Evolutionary conservation across 1,139 yeast species (phyloP), one percentile per base, ranked within the genome.

Genomic region (Lodderomyces jiufengensis): DNA sequence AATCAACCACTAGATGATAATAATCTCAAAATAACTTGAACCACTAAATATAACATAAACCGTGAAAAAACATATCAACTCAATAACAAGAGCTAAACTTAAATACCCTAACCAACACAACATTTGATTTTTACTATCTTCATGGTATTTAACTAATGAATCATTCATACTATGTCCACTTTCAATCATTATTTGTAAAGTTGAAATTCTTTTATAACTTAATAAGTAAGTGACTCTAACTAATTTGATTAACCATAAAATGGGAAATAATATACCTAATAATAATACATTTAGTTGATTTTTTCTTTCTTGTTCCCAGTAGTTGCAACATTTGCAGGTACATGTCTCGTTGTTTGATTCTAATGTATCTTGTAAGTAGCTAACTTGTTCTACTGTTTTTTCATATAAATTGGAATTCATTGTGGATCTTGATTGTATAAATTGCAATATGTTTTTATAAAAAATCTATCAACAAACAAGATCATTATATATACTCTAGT

Each of bases 261-360:
- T 29, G 3, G 67, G 66, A 18, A 51, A 39, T 2, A 52, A 3
- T 0, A 51, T 10, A 0, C 64, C 64, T 37, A 44, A 39, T 24
- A 46, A 29, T 12, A 57, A 32, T 3, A 41, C 37, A 2, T 25
- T 26, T 3, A 24, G 16, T 29, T 36, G 40, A n/a, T 14, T 27
- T 13, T 7, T 31, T 6, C 18, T 15, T 15, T 31, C 30, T 3
- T 27, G 24, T 9, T 24, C 30, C 24, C 33, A 44, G n/a, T 28
- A 24, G 28, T 32, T 35, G 36, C 60, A 31, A 13, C 11, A 18
- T 9, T 28, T 16, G 14, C 31, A 28, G 16, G 12, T 16, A 11
- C 31, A 28, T n/a, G n/a, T n/a, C 24, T 11, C n/a, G 10, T 6
- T 24, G 20, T 18, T 18, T 5, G 6, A 5, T 7, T 18, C 20